These are phyloP conservation scores for Cerioporus squamosus DNA, from an alignment of 1,284 basidiomycete species.

Conservation along the genomic window DNA sequence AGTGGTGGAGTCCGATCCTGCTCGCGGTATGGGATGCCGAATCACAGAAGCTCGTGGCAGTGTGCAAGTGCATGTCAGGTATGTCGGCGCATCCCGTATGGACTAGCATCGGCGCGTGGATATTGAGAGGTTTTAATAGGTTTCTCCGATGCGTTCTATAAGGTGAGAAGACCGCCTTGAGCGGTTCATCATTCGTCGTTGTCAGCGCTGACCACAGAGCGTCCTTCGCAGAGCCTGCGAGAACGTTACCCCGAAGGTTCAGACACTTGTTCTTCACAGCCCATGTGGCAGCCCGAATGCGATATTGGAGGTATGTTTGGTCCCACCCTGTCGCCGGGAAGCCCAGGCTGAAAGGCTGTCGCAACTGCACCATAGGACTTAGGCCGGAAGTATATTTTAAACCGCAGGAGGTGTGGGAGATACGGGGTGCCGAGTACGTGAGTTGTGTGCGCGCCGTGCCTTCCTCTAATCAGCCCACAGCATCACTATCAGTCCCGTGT, in stretches of 20 bases:
- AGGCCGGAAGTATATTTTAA: conserved; percentile 85
- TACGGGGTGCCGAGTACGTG: conserved; percentile 85
- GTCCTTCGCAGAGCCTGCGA: conserved; percentile 49
- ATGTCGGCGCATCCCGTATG: conserved; percentile 29
- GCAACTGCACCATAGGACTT: conserved; percentile 51
- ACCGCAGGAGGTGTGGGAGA: conserved; percentile 90
- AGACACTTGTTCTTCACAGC: conserved; percentile 64
- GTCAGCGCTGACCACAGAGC: conserved; percentile 12
- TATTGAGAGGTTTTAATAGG: conserved; percentile 48
- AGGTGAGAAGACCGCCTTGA: conserved; percentile 41
- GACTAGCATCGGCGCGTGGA: conserved; percentile 10
- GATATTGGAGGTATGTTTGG: conserved; percentile 64
- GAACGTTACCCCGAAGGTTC: conserved; percentile 70
- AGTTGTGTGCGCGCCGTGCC: background rate
- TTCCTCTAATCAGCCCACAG: conserved; percentile 41
- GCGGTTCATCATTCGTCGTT: background rate
- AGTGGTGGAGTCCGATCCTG: conserved; percentile 93
- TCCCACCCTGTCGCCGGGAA: conserved; percentile 1
- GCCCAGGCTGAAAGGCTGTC: conserved; percentile 4
- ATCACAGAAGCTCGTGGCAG: conserved; percentile 72
- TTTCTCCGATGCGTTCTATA: conserved; percentile 90
- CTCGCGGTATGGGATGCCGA: conserved; percentile 81
- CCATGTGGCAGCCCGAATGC: conserved; percentile 59
- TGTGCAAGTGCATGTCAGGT: conserved; percentile 91
- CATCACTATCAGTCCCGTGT: conserved; percentile 89